phyloP scores from a whole-genome alignment of 108 stramenopile species.

The Chaetoceros muelleri region DNA sequence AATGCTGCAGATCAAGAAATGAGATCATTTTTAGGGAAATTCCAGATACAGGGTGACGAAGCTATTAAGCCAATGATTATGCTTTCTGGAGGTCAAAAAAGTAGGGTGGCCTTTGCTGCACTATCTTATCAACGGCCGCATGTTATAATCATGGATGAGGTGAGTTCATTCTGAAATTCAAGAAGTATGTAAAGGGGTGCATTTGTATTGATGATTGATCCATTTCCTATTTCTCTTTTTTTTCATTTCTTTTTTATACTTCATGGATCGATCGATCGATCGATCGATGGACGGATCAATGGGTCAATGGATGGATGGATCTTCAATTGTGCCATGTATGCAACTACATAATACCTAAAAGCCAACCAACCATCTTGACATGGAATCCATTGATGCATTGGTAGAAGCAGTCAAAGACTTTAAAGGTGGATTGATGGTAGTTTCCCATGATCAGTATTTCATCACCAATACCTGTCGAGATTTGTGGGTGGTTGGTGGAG shows the following conservation, averaged over 20 bases:
- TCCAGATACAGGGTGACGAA: conserved; percentile 86
- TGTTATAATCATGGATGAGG: conserved; percentile 91
- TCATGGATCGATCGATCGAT: too few species aligned
- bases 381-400: conserved; percentile 95
- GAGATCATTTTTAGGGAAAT: conserved; percentile 83
- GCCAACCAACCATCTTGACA: conserved; percentile 93
- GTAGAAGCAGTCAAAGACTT: conserved; percentile 82
- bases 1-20: conserved; percentile 84
- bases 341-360: conserved; percentile 30
- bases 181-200: too few species aligned
- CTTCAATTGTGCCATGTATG: too few species aligned
- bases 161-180: conserved; percentile 2
- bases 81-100: conserved; percentile 93
- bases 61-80: conserved; percentile 91
- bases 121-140: conserved; percentile 92
- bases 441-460: conserved; percentile 92
- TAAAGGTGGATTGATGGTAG: conserved; percentile 85
- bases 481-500: conserved; percentile 78
- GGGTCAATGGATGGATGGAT: too few species aligned
- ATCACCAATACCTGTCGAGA: conserved; percentile 69
- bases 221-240: not conserved
- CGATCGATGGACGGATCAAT: too few species aligned
- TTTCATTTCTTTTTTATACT: too few species aligned
- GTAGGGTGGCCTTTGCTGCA: conserved; percentile 91
- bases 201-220: too few species aligned